These are phyloP conservation scores for Naganishia randhawae DNA, from an alignment of 768 basidiomycete genomes.

Conservation along the genomic window DNA sequence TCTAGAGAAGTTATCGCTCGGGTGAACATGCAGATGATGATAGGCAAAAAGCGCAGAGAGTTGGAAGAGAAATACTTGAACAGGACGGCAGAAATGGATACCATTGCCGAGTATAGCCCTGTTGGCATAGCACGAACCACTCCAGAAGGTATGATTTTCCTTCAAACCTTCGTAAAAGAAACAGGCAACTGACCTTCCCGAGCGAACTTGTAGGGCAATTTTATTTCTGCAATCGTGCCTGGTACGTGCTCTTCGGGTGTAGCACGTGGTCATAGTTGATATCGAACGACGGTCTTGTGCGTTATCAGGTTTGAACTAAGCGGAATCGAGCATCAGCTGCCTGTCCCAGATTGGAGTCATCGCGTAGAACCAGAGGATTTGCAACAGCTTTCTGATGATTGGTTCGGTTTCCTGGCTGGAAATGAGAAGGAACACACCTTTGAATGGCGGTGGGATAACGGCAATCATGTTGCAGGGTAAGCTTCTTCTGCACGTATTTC, in stretches of 20 bases:
- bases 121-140: constrained; percentile 42
- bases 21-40: constrained; percentile 52
- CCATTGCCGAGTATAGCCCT: constrained; percentile 41
- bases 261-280: background rate
- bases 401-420: constrained; percentile 32
- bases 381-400: constrained; percentile 22
- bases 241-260: background rate
- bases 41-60: constrained; percentile 51
- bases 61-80: constrained; percentile 38
- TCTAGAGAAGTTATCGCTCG: constrained; percentile 52
- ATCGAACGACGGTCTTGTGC: background rate
- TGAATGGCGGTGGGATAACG: constrained; percentile 42
- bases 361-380: constrained; percentile 32
- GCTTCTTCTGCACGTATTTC: background rate
- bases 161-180: constrained; percentile 34
- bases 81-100: constrained; percentile 37
- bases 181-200: constrained; percentile 24
- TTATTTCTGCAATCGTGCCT: constrained; percentile 15
- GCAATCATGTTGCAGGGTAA: constrained; percentile 33
- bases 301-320: constrained; percentile 13
- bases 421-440: constrained; percentile 32
- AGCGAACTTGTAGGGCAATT: background rate
- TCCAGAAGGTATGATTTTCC: constrained; percentile 27
- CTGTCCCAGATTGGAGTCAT: constrained; percentile 33
- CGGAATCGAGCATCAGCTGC: constrained; percentile 3